These are phyloP conservation scores for Cryoendolithus antarcticus DNA, from an alignment of 2,329 filamentous ascomycete species.

Conservation along the genomic window DNA sequence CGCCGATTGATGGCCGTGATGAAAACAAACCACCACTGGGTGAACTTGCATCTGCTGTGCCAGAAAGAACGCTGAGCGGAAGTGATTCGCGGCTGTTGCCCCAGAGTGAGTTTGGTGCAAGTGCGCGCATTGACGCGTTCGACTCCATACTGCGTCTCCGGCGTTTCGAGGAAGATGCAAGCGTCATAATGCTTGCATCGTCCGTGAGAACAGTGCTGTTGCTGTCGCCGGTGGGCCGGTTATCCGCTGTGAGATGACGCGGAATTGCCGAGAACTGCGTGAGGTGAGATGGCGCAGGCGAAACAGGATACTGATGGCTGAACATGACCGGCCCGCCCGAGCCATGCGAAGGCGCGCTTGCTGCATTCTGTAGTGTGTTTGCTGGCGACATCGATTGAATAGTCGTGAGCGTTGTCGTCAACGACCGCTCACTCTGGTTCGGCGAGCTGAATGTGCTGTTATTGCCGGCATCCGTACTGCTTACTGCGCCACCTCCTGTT, in stretches of 20 bases:
- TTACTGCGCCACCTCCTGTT: constrained; percentile 54
- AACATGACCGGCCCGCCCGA: constrained; percentile 33
- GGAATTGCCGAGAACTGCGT: constrained; percentile 62
- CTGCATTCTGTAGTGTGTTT: constrained; percentile 26
- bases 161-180: constrained; percentile 71
- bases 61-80: constrained; percentile 64
- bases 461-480: constrained; percentile 30
- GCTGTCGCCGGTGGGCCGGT: constrained; percentile 53
- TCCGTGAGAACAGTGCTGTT: constrained; percentile 57
- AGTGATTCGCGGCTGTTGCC: constrained; percentile 70
- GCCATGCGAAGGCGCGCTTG: neutral
- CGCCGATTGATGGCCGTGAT: constrained; percentile 39
- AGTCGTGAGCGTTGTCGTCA: constrained; percentile 65
- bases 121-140: constrained; percentile 69
- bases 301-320: constrained; percentile 44
- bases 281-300: constrained; percentile 33
- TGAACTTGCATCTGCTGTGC: constrained; percentile 47
- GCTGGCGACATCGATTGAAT: constrained; percentile 63
- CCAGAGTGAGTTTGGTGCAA: constrained; percentile 73
- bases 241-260: constrained; percentile 48
- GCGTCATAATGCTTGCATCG: constrained; percentile 73
- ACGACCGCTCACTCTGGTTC: constrained; percentile 58
- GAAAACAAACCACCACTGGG: constrained; percentile 24
- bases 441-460: constrained; percentile 20
- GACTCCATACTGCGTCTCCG: constrained; percentile 73